Evolutionary conservation across 345 rosid genomes (phyloP).

Genomic region (Ceriops decandra): DNA sequence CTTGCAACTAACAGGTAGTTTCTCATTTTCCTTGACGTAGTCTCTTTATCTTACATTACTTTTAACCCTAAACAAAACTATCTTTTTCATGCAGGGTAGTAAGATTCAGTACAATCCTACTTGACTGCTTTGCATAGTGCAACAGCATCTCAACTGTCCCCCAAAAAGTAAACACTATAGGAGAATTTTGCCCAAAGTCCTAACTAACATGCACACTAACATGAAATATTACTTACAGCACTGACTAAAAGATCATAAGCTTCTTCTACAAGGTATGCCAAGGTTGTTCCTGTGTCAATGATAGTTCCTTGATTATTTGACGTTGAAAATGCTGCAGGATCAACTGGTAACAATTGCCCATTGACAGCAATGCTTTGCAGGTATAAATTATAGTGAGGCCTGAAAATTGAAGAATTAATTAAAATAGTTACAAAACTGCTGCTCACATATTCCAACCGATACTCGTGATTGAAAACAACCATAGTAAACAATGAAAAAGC

Average conservation of each 20-base stretch:
- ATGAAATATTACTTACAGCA: conserved; percentile 54
- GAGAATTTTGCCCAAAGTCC: too few relatives aligned
- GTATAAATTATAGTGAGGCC: conserved; percentile 96
- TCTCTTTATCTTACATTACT: neutral
- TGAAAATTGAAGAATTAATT: conserved; percentile 27
- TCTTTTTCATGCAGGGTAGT: neutral
- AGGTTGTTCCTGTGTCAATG: conserved; percentile 92
- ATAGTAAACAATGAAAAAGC: neutral
- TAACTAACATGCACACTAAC: too few relatives aligned
- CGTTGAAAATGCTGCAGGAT: conserved; percentile 68
- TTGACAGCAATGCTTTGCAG: conserved; percentile 84
- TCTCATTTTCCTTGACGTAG: neutral
- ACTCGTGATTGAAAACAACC: neutral
- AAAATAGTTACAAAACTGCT: conserved; percentile 7
- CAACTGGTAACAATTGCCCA: conserved; percentile 59
- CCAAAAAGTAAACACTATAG: too few relatives aligned
- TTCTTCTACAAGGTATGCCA: conserved; percentile 79
- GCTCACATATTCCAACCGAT: neutral
- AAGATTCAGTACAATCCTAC: too few relatives aligned
- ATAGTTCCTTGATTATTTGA: conserved; percentile 77
- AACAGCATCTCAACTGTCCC: too few relatives aligned
- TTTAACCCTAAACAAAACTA: neutral
- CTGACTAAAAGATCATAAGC: conserved; percentile 62
- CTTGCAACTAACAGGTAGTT: neutral
- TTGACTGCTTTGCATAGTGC: too few relatives aligned